phyloP scores from a whole-genome alignment of 78 protist genomes.

The Chrysochromulina tobinii region DNA sequence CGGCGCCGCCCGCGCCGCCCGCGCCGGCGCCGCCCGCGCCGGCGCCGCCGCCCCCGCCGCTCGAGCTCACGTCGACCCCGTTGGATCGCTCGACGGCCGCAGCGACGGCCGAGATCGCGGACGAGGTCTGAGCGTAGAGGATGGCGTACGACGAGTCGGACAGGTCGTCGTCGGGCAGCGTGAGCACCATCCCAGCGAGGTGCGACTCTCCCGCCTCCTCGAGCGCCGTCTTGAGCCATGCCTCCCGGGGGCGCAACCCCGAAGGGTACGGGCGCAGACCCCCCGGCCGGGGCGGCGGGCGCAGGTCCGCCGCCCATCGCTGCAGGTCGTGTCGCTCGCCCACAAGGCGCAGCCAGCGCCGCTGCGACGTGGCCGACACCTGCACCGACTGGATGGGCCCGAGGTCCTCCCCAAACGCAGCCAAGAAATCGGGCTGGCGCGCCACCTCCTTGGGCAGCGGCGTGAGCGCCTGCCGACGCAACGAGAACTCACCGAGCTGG shows the following conservation, averaged over 20 bases:
- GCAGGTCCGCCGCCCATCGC: not conserved
- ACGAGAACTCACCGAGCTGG: not conserved
- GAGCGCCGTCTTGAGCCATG: not conserved
- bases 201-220: not conserved
- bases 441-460: not conserved
- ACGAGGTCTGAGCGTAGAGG: not conserved
- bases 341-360: slow-evolving; percentile 12
- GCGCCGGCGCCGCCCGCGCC: too few species aligned
- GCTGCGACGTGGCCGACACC: not conserved
- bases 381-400: not conserved
- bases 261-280: not conserved
- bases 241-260: not conserved
- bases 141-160: not conserved
- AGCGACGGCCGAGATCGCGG: not conserved
- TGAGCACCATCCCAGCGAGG: not conserved
- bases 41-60: too few species aligned
- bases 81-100: not conserved
- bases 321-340: slow-evolving; percentile 13
- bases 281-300: not conserved
- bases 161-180: not conserved
- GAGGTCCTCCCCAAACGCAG: not conserved
- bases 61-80: too few species aligned
- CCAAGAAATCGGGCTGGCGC: not conserved
- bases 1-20: too few species aligned
- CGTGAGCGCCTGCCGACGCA: not conserved